Percentiles rank a stretch among this genome's conserved stretches.
These are phyloP conservation scores for Eucalyptus tenuipes DNA, from an alignment of 345 rosid species.

Conservation along the genomic window DNA sequence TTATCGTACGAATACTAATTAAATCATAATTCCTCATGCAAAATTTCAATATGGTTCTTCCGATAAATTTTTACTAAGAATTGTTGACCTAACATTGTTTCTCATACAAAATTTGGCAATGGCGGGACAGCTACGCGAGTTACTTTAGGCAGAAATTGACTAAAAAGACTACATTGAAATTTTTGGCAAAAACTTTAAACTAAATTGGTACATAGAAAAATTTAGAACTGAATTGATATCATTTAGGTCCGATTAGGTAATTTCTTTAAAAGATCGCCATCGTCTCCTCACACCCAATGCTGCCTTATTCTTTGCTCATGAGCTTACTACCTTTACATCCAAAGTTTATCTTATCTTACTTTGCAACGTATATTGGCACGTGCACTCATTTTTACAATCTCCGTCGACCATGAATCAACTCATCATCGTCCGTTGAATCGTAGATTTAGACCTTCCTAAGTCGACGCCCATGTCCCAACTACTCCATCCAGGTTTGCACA, in stretches of 20 bases:
- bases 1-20: fast-evolving
- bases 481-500: background rate
- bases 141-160: too few relatives aligned
- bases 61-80: fast-evolving
- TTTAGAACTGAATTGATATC: fast-evolving
- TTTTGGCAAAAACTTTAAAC: fast-evolving
- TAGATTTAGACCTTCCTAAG: background rate
- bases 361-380: background rate
- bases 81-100: too few relatives aligned
- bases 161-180: too few relatives aligned
- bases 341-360: background rate
- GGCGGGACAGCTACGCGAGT: fast-evolving
- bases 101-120: background rate
- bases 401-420: background rate
- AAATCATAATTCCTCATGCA: too few relatives aligned
- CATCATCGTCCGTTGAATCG: background rate
- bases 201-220: too few relatives aligned
- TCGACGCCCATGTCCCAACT: background rate
- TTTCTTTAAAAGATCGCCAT: background rate
- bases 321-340: background rate
- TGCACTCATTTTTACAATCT: background rate
- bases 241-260: background rate
- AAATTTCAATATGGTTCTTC: too few relatives aligned
- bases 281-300: background rate
- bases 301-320: background rate